Percentiles rank a stretch among this genome's conserved stretches.
Evolutionary conservation across 331 rosid genomes (phyloP).

Genomic region (Ulmus americana): DNA sequence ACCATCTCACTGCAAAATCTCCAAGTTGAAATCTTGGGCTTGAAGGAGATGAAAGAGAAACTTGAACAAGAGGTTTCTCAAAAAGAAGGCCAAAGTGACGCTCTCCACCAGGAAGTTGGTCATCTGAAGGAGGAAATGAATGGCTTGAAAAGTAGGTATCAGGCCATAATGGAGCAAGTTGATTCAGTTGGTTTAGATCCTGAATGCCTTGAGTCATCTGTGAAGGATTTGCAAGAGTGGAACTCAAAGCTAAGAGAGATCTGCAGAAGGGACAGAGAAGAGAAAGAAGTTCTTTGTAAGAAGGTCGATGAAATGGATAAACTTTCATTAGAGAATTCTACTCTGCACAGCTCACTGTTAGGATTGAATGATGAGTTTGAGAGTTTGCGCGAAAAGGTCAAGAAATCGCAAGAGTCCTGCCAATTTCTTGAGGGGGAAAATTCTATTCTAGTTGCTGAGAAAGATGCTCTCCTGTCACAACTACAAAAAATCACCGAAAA

Average conservation of each 20-base stretch:
- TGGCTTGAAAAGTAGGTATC: slow-evolving; percentile 56
- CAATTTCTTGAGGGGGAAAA: slow-evolving; percentile 72
- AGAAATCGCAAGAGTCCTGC: slow-evolving; percentile 55
- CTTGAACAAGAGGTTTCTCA: slow-evolving; percentile 56
- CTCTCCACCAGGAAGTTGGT: slow-evolving; percentile 50
- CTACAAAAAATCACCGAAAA: slow-evolving; percentile 62
- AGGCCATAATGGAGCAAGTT: slow-evolving; percentile 59
- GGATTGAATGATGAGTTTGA: slow-evolving; percentile 55
- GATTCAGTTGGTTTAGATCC: slow-evolving; percentile 68
- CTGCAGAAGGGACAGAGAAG: slow-evolving; percentile 45
- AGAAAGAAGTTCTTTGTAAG: slow-evolving; percentile 58
- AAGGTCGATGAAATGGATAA: slow-evolving; percentile 59
- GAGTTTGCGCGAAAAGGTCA: slow-evolving; percentile 41
- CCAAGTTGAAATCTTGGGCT: slow-evolving; percentile 64
- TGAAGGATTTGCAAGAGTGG: slow-evolving; percentile 64
- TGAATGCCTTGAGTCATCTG: slow-evolving; percentile 48
- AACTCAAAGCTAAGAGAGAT: slow-evolving; percentile 56
- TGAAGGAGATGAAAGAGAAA: slow-evolving; percentile 78
- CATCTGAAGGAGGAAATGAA: slow-evolving; percentile 61
- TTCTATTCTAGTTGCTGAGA: slow-evolving; percentile 55
- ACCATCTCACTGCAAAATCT: slow-evolving; percentile 42
- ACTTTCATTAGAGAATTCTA: slow-evolving; percentile 49
- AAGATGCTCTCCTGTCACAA: slow-evolving; percentile 60
- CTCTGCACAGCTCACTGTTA: slow-evolving; percentile 51
- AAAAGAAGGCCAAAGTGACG: slow-evolving; percentile 52